A percentile compares a stretch with the other conserved stretches of the same genome.
phyloP scores from a whole-genome alignment of 1,284 basidiomycete species.

The Trichosporon coremiiforme region DNA sequence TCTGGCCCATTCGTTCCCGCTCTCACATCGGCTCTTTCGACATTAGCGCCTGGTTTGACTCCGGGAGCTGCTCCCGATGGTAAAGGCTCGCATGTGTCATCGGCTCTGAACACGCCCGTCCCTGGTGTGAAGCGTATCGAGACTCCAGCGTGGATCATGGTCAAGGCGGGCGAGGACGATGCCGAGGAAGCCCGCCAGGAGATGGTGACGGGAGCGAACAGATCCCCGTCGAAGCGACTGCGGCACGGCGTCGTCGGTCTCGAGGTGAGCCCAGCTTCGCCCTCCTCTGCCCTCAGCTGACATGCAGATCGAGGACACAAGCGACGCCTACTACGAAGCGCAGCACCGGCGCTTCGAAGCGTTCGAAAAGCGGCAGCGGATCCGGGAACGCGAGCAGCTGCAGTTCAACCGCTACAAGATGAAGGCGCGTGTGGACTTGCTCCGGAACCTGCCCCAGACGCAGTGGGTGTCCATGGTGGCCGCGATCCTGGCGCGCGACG shows the following conservation, averaged over 20 bases:
- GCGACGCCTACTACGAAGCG: constrained; percentile 79
- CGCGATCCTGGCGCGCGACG: constrained; percentile 30
- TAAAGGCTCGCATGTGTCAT: background rate
- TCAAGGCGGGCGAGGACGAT: constrained; percentile 49
- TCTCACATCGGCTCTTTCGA: background rate
- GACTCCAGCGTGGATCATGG: constrained; percentile 47
- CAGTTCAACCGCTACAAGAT: constrained; percentile 89
- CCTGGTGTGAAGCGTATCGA: constrained; percentile 46
- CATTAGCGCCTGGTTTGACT: background rate
- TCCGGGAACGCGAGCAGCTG: constrained; percentile 86
- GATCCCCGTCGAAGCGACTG: constrained; percentile 41
- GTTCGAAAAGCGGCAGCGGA: constrained; percentile 78
- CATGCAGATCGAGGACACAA: constrained; percentile 66
- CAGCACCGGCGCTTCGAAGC: constrained; percentile 83
- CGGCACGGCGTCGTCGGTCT: constrained; percentile 33
- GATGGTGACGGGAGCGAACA: constrained; percentile 26
- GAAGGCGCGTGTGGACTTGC: constrained; percentile 80
- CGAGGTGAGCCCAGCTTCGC: constrained; percentile 27
- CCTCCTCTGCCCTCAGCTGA: background rate
- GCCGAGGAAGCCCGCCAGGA: constrained; percentile 49
- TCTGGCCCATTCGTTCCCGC: background rate
- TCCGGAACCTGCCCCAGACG: constrained; percentile 59
- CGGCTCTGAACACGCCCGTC: background rate
- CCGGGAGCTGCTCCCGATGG: background rate
- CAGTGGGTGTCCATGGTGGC: constrained; percentile 41